Percentiles rank a stretch among this genome's conserved stretches.
Evolutionary conservation across 2,329 filamentous ascomycete species (phyloP).

Genomic region (Botrytis squamosa): DNA sequence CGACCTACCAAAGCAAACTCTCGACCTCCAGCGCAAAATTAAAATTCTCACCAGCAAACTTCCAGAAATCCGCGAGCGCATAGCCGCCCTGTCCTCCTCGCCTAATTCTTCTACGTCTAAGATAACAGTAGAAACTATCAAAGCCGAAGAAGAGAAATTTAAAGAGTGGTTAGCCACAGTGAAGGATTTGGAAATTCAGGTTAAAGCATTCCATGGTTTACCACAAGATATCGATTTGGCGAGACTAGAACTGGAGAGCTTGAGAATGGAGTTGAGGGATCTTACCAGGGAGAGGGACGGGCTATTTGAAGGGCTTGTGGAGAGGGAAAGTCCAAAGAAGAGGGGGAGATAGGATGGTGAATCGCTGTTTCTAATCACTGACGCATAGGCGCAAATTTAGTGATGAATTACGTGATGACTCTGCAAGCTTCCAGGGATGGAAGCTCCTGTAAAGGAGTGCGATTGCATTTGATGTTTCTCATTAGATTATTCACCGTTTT

Average conservation of each 20-base stretch:
- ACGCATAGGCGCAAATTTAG: background rate
- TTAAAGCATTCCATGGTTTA: slow-evolving; percentile 67
- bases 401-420: background rate
- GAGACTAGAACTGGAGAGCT: slow-evolving; percentile 64
- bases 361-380: background rate
- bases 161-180: slow-evolving; percentile 56
- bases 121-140: slow-evolving; percentile 57
- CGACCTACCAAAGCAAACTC: slow-evolving; percentile 66
- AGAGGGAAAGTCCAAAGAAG: slow-evolving; percentile 55
- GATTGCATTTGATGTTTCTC: background rate
- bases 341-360: background rate
- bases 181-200: slow-evolving; percentile 58
- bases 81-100: slow-evolving; percentile 42
- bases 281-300: slow-evolving; percentile 65
- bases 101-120: slow-evolving; percentile 24
- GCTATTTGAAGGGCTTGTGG: slow-evolving; percentile 72
- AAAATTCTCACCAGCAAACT: slow-evolving; percentile 66
- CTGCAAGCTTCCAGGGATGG: background rate
- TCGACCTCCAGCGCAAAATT: slow-evolving; percentile 68
- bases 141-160: slow-evolving; percentile 58
- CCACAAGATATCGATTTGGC: slow-evolving; percentile 70
- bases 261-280: slow-evolving; percentile 62
- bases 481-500: background rate
- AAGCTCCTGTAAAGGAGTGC: background rate
- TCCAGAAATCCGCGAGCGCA: slow-evolving; percentile 62